Base-by-base conservation (phyloP, 2,329 filamentous ascomycete species). In the Colletotrichum liaoningense region DNA sequence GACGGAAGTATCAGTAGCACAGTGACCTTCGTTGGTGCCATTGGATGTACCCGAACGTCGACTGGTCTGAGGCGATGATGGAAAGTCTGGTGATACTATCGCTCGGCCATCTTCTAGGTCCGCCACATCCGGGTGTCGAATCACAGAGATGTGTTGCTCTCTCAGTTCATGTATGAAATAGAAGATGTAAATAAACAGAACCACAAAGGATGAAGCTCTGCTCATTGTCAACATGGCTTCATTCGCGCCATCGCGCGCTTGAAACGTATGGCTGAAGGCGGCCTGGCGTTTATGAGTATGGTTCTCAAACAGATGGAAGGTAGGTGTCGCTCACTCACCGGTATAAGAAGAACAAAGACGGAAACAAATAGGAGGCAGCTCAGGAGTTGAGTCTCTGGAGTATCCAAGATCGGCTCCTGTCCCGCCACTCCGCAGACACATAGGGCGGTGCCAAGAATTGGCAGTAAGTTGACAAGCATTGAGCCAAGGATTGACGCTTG, bases 101-200 rank as follows among this genome's bases (percentile, higher is more conserved):
- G 46, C 42, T 11, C 35, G 19, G 2, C 28, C 35, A 12, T 54
- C 42, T 42, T 75, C 65, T n/a, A 65, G 4, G 8, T 66, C 73
- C 7, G 38, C 14, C 11, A 33, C 42, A 5, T 73, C 28, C 22
- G 26, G 54, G 6, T 26, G 8, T 8, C 92, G 88, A 9, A 90
- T 89, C 8, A 93, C 83, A 1, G 94, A 88, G 79, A 9, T 3
- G 19, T 46, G 42, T 46, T 59, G 62, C 12, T 46, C 22, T 35
- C 66, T 93, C 63, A 96, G 88, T 81, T 95, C 93, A 81, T 95
- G 95, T 75, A 92, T 84, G 5, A 96, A 89, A 77, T 95, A 96
- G 65, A 91, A 88, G 24, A 86, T 88, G 79, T 96, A 96, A 19
- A 94, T 91, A 33, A 93, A 80, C 1, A 96, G 84, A 1, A 95